These are phyloP conservation scores for Williopsis jadinii DNA, from an alignment of 1,139 yeast species.

Conservation along the genomic window DNA sequence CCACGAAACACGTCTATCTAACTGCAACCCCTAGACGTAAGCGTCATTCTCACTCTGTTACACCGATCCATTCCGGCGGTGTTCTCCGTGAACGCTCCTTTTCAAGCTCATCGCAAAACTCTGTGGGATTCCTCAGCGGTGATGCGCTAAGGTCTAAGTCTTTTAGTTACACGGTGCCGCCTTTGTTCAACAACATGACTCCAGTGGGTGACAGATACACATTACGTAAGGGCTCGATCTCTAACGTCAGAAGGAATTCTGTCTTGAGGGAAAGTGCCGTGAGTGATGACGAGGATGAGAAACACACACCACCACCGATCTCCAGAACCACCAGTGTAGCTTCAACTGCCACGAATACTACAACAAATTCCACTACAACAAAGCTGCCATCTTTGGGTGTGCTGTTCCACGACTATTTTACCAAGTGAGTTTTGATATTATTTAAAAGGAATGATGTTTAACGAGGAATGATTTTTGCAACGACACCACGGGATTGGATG, in stretches of 20 bases:
- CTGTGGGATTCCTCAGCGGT: conserved; percentile 3
- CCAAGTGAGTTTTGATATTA: conserved; percentile 1
- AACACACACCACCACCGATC: neutral
- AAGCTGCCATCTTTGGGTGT: conserved; percentile 12
- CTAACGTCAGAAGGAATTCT: conserved; percentile 7
- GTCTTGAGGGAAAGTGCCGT: conserved; percentile 6
- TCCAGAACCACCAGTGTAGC: too few species aligned
- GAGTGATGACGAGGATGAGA: conserved; percentile 12
- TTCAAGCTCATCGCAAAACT: conserved; percentile 7
- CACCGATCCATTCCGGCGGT: conserved; percentile 3
- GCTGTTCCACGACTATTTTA: conserved; percentile 15
- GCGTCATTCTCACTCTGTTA: conserved; percentile 8
- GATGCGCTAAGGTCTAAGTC: conserved; percentile 7
- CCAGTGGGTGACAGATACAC: conserved; percentile 8
- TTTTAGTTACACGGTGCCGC: conserved; percentile 8
- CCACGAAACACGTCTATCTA: conserved; percentile 5
- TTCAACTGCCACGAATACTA: too few species aligned
- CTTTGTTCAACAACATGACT: conserved; percentile 6
- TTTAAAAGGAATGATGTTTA: too few species aligned
- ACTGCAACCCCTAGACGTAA: conserved; percentile 9
- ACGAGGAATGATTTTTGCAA: too few species aligned
- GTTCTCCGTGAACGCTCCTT: conserved; percentile 6
- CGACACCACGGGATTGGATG: too few species aligned
- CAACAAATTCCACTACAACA: neutral
- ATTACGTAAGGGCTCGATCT: conserved; percentile 6